Evolutionary conservation across 2,329 filamentous ascomycete genomes (phyloP), one percentile per base, ranked within the genome.

Genomic region (Trichophyton benhamiae): DNA sequence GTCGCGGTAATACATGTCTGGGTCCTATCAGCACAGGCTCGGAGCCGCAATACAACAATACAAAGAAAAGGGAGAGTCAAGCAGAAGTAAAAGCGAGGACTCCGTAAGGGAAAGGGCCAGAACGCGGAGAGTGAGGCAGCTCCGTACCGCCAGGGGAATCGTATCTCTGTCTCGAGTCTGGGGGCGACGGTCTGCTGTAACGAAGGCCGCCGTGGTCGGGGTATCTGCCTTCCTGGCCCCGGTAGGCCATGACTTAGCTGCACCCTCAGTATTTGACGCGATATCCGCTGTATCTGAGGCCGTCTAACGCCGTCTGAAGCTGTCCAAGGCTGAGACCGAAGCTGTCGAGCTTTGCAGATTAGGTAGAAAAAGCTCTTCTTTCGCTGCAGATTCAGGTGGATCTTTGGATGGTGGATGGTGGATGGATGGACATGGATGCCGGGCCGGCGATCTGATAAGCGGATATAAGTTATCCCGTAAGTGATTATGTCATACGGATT

Each of bases 31-130:
- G 49, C 49, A 53, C 13, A 53, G 3, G 13, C 22, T 30, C 22
- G 9, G 49, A 33, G 22, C 13, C 7, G 49, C 17, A n/a, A n/a
- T 13, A 53, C 22, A 25, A 25, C 1, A 22, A 6, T 15, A n/a
- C 17, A 27, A 27, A 13, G n/a, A 8, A 44, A 44, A 17, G n/a
- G n/a, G n/a, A 38, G 33, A 13, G 33, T 11, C 2, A 30, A 30
- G 27, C 27, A 42, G 38, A 42, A n/a, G 38, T 13, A 42, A n/a
- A n/a, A n/a, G 9, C 0, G 38, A 42, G 11, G 15, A n/a, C 38
- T 42, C 71, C 75, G 72, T 78, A 75, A 67, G 74, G 72, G 73
- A 76, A 73, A 73, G 74, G 72, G 68, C 68, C 71, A 72, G 71
- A 75, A 48, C 44, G 17, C 44, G 44, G 44, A 48, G 44, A 48